Base-by-base conservation (phyloP, 495 filamentous ascomycete species). In the Oleoguttula mirabilis region DNA sequence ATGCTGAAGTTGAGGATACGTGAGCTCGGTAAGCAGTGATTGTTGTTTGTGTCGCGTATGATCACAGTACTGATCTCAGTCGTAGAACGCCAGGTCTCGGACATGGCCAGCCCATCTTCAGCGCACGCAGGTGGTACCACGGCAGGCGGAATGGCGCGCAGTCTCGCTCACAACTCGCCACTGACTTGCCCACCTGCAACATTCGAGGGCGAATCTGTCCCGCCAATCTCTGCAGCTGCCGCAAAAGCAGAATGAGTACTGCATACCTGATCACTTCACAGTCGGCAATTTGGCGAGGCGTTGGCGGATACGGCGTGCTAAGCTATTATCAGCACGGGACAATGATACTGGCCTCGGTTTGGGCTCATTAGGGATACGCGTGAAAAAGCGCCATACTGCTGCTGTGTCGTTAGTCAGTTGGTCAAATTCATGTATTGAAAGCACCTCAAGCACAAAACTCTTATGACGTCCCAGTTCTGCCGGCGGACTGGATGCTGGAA, bases 1-100 rank as follows among this genome's bases (percentile, higher is more conserved):
- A 92, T 98, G 80, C 65, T 98, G 42, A 77, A 78, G 39, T 71
- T 78, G 55, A 73, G 90, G 36, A 85, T 94, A 35, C 74, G 84
- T 25, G 88, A 94, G 55, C 65, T 96, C 11, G 82, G 80, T 77
- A 28, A 28, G 25, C n/a, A 7, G 7, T 7, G 7, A 28, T n/a
- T 7, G 25, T 28, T 28, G 7, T 28, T 28, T n/a, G 7, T 28
- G 25, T n/a, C 7, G n/a, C n/a, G 7, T 28, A 28, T 7, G n/a
- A 7, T 7, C n/a, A n/a, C n/a, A n/a, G n/a, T 2, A 12, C 15
- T 21, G 20, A 22, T 11, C 25, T 7, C n/a, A 6, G 10, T 15
- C 21, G 15, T 12, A 48, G 45, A 49, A 16, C 39, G 46, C 10
- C 45, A 48, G 27, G 19, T 48, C 3, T 35, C 31, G 11, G 37